Conservation (phyloP, 441 rosid genomes). For the Adansonia madagascariensis region DNA sequence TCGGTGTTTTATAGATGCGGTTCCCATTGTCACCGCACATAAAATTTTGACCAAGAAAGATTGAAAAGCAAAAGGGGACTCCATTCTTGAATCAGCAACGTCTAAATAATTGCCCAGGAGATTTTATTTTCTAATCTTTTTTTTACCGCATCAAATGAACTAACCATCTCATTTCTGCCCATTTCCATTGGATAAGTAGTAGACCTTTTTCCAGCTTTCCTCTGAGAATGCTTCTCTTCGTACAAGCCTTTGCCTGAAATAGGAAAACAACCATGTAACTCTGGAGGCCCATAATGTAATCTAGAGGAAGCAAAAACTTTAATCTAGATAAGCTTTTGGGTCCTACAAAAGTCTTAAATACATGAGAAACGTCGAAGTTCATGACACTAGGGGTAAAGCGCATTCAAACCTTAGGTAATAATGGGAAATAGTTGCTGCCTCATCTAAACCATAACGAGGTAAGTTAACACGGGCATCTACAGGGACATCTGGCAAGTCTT, state of each 20-base stretch:
- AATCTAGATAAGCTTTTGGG: background rate
- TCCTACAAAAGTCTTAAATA: background rate
- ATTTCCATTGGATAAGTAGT: constrained; percentile 84
- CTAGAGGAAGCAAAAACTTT: background rate
- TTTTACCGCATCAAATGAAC: constrained; percentile 60
- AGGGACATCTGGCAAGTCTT: constrained; percentile 91
- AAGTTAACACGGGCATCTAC: constrained; percentile 66
- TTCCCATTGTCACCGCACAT: background rate
- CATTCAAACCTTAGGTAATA: constrained; percentile 80
- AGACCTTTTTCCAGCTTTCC: constrained; percentile 49
- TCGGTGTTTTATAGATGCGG: background rate
- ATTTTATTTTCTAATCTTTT: too few relatives aligned
- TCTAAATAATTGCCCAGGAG: too few relatives aligned
- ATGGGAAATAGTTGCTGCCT: constrained; percentile 84
- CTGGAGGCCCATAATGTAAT: background rate
- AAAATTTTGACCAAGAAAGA: too few relatives aligned
- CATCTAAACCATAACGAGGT: constrained; percentile 74
- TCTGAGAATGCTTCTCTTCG: background rate
- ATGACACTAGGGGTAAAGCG: background rate
- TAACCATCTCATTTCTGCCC: constrained; percentile 85
- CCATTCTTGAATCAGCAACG: too few relatives aligned
- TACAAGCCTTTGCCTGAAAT: background rate
- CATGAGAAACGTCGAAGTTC: background rate
- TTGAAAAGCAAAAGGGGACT: background rate
- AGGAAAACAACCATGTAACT: background rate